Percentiles rank a stretch among this genome's conserved stretches.
Evolutionary conservation across 495 filamentous ascomycete species (phyloP).

Genomic region (Hypoxylon cercidicola): DNA sequence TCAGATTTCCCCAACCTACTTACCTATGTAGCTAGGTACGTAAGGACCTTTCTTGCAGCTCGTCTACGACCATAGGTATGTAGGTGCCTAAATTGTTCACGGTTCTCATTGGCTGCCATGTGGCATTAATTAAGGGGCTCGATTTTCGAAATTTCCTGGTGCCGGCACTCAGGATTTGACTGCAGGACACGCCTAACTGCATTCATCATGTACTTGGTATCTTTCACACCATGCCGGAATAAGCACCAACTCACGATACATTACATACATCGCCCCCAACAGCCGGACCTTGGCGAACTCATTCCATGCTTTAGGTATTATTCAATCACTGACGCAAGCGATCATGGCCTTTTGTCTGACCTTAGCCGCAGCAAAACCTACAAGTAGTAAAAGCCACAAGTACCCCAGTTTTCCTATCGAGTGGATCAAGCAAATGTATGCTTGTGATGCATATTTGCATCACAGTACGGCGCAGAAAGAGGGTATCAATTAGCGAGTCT

Average conservation of each 20-base stretch:
- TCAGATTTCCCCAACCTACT: no score
- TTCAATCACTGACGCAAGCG: not conserved
- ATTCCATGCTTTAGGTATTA: not conserved
- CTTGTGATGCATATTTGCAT: conserved; percentile 2
- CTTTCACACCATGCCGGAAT: not conserved
- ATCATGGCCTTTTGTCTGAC: not conserved
- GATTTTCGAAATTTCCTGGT: conserved; percentile 7
- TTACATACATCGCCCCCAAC: no score
- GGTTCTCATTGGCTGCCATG: conserved; percentile 10
- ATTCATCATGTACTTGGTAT: not conserved
- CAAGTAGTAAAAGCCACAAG: not conserved
- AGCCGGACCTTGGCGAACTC: no score
- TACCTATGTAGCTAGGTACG: no score
- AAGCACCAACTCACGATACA: not conserved
- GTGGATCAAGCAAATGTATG: not conserved
- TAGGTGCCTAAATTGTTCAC: conserved; percentile 12
- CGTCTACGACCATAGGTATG: not conserved
- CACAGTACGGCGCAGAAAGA: not conserved
- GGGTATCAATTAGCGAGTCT: not conserved
- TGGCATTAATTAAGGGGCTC: conserved; percentile 8
- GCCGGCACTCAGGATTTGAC: conserved; percentile 14
- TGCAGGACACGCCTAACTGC: not conserved
- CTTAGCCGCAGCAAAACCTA: not conserved
- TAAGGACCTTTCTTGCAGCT: not conserved
- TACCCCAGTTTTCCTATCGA: no score